Conservation (phyloP, 1,284 basidiomycete genomes). For the Rugosomyces carneus region DNA sequence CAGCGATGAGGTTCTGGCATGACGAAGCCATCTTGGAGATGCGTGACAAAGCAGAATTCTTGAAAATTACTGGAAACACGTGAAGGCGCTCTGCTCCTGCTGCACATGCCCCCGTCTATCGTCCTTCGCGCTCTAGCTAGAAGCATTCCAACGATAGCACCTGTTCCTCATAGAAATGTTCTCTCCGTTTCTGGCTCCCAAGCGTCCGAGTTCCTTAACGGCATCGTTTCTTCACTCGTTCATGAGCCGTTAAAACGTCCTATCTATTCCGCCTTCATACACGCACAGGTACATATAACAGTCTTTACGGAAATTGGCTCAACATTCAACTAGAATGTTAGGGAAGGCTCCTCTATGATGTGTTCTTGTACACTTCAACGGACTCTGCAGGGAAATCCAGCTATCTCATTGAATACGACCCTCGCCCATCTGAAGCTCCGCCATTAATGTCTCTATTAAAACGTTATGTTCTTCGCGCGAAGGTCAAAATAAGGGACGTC, state of each 20-base stretch:
- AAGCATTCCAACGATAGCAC: constrained; percentile 53
- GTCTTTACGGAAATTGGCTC: constrained; percentile 10
- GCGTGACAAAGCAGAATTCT: background rate
- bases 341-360: constrained; percentile 88
- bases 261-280: constrained; percentile 78
- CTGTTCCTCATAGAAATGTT: constrained; percentile 57
- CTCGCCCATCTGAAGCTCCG: constrained; percentile 43
- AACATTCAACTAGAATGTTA: constrained; percentile 26
- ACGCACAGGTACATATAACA: constrained; percentile 66
- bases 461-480: constrained; percentile 84
- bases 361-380: constrained; percentile 73
- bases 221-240: constrained; percentile 68
- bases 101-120: constrained; percentile 31
- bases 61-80: background rate
- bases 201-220: constrained; percentile 83
- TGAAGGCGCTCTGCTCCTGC: too few species aligned
- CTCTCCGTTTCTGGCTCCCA: constrained; percentile 80
- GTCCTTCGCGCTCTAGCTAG: constrained; percentile 40
- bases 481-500: constrained; percentile 79
- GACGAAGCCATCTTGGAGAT: constrained; percentile 61
- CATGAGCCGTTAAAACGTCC: constrained; percentile 44
- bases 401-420: constrained; percentile 75
- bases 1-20: constrained; percentile 66
- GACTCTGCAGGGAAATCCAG: constrained; percentile 41
- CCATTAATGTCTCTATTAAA: constrained; percentile 66